Conservation (phyloP, 352 stramenopile species). For the Pythium scleroteichum region DNA sequence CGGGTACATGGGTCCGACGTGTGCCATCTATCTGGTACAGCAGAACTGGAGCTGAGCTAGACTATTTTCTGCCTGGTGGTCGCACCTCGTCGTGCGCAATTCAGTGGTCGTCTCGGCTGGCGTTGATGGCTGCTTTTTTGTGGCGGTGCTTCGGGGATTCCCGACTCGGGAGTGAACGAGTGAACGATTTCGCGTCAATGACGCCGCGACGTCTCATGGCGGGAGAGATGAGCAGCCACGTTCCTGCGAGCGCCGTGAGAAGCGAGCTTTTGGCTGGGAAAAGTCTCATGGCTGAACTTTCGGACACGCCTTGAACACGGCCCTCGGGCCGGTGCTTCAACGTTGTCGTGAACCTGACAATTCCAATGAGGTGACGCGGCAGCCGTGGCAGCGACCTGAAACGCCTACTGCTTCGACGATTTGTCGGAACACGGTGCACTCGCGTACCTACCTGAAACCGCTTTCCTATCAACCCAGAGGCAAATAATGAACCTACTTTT, state of each 20-base stretch:
- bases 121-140: constrained; percentile 16
- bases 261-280: neutral
- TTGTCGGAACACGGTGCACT: constrained; percentile 8
- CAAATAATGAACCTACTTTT: neutral
- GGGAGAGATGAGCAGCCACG: neutral
- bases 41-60: neutral
- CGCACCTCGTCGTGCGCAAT: neutral
- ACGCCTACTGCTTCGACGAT: neutral
- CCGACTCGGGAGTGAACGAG: neutral
- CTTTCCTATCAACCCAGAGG: constrained; percentile 4
- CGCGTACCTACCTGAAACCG: constrained; percentile 15
- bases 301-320: constrained; percentile 10
- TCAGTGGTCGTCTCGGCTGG: constrained; percentile 12
- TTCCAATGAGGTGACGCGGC: constrained; percentile 22
- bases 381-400: constrained; percentile 24
- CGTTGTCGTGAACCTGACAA: constrained; percentile 14
- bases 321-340: constrained; percentile 21
- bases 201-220: constrained; percentile 2
- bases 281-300: neutral
- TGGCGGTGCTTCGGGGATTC: neutral
- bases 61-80: neutral
- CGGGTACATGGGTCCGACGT: neutral
- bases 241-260: neutral
- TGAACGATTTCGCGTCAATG: constrained; percentile 2
- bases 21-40: neutral